Conservation (phyloP, 805 yeast genomes). For the Hanseniaspora clermontiae region DNA sequence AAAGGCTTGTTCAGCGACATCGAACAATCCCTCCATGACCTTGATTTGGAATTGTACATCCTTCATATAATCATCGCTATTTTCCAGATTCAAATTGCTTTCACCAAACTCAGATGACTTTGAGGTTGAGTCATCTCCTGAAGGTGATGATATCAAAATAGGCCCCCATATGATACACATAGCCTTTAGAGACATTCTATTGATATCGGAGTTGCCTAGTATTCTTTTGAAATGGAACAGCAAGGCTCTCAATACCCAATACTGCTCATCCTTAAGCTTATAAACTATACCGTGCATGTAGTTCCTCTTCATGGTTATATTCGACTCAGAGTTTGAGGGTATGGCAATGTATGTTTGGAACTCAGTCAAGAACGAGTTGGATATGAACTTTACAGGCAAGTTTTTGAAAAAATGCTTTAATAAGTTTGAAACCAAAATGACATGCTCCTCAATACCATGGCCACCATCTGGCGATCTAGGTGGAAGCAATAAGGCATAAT, state of each 20-base stretch:
- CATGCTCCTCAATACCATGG: slow-evolving; percentile 27
- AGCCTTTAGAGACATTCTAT: slow-evolving; percentile 73
- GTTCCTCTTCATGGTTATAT: slow-evolving; percentile 42
- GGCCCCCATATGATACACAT: slow-evolving; percentile 95
- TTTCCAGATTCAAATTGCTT: background rate
- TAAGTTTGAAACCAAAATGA: slow-evolving; percentile 61
- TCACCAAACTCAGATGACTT: background rate
- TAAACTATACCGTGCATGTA: slow-evolving; percentile 74
- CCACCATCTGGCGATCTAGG: slow-evolving; percentile 67
- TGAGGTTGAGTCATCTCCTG: background rate
- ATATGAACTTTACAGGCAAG: slow-evolving; percentile 50
- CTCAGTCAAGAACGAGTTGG: slow-evolving; percentile 22
- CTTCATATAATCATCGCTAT: slow-evolving; percentile 49
- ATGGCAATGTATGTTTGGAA: slow-evolving; percentile 51
- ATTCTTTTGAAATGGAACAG: slow-evolving; percentile 75
- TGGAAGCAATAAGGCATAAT: slow-evolving; percentile 41
- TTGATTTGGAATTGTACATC: slow-evolving; percentile 65
- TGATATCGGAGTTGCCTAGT: slow-evolving; percentile 44
- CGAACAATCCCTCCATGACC: slow-evolving; percentile 72
- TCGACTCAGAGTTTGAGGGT: slow-evolving; percentile 34
- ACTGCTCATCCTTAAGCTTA: slow-evolving; percentile 86
- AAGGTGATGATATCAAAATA: slow-evolving; percentile 48
- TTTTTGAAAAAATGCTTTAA: slow-evolving; percentile 71
- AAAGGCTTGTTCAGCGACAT: slow-evolving; percentile 71
- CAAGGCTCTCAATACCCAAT: slow-evolving; percentile 76